Evolutionary conservation across 305 asterid genomes (phyloP).

Genomic region (Andrographis paniculata): DNA sequence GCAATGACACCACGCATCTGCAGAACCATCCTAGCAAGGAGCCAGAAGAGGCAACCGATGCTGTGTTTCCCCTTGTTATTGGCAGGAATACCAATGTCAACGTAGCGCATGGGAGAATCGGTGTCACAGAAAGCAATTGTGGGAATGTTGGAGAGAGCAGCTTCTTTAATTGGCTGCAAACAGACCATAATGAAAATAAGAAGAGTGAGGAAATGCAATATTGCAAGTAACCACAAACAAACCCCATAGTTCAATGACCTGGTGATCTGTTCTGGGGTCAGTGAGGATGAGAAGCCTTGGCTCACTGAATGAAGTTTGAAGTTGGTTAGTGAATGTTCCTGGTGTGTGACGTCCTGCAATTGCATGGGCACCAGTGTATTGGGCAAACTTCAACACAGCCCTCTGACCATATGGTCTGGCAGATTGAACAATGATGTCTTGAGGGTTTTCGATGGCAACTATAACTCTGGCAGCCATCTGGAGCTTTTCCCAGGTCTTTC

Average conservation of each 20-base stretch:
- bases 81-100: neutral
- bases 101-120: neutral
- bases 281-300: neutral
- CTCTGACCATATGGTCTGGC: too few species aligned
- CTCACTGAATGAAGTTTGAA: neutral
- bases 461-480: neutral
- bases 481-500: neutral
- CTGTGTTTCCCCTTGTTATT: constrained; percentile 1
- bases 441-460: neutral
- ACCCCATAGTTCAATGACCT: neutral
- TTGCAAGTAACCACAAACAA: neutral
- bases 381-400: too few species aligned
- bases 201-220: neutral
- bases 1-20: too few species aligned
- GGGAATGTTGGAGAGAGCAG: neutral
- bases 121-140: neutral
- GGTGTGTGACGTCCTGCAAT: too few species aligned
- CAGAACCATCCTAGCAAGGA: neutral
- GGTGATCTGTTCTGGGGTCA: neutral
- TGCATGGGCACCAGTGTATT: too few species aligned
- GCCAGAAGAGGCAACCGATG: neutral
- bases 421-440: too few species aligned
- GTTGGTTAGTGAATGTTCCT: too few species aligned
- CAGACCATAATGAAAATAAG: neutral
- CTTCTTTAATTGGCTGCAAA: neutral